phyloP scores from a whole-genome alignment of 2,329 filamentous ascomycete genomes.

The Coniochaeta pulveracea region DNA sequence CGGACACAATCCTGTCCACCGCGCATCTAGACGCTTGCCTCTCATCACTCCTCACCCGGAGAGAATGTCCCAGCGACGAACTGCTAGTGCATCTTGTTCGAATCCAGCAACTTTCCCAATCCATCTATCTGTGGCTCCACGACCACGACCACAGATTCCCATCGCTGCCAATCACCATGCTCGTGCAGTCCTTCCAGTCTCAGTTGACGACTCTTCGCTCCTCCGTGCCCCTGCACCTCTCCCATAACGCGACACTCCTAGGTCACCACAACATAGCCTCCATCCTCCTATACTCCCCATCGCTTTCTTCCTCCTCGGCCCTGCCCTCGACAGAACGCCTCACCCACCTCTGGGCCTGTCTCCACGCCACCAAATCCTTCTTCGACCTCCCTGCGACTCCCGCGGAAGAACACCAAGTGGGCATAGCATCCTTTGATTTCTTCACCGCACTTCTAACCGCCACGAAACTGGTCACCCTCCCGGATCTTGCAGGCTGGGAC shows the following conservation, averaged over 20 bases:
- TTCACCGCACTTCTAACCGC: constrained; percentile 33
- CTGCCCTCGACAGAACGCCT: constrained; percentile 27
- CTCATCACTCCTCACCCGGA: constrained; percentile 26
- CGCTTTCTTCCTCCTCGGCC: constrained; percentile 24
- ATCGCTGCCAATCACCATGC: constrained; percentile 24
- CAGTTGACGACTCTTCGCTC: constrained; percentile 27
- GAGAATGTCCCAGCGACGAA: constrained; percentile 30
- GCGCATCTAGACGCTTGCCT: constrained; percentile 30
- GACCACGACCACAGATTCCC: constrained; percentile 16
- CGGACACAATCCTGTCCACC: constrained; percentile 35
- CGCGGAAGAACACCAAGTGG: constrained; percentile 21
- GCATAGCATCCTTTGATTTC: constrained; percentile 32
- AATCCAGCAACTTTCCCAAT: constrained; percentile 35
- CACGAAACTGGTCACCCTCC: constrained; percentile 33
- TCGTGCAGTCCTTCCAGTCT: constrained; percentile 31
- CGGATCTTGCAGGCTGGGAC: constrained; percentile 32
- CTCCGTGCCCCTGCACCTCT: constrained; percentile 22
- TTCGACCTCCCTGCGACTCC: constrained; percentile 18
- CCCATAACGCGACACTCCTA: constrained; percentile 23
- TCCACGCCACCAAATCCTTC: constrained; percentile 26
- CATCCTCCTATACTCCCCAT: constrained; percentile 34
- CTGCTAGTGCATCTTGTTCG: constrained; percentile 32
- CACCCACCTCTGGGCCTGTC: constrained; percentile 32
- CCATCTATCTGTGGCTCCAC: constrained; percentile 29
- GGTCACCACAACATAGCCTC: constrained; percentile 32